Percentiles rank a stretch among this genome's conserved stretches.
Conservation (phyloP, 495 filamentous ascomycete species). For the Penicillium simplicissimum region DNA sequence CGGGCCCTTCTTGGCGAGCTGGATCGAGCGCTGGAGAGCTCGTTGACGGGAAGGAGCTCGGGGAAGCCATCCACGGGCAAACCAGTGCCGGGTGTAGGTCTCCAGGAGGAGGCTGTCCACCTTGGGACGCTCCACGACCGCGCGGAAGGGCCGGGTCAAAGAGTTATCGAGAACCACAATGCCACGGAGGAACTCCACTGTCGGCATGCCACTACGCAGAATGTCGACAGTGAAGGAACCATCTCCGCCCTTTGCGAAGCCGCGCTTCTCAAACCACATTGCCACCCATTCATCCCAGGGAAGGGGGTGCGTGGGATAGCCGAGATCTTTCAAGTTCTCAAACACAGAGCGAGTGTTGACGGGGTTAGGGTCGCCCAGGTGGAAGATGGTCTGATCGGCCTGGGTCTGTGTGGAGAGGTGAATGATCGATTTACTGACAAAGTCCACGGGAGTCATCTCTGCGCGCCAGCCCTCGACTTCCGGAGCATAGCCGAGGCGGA, state of each 20-base stretch:
- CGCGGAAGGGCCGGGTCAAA: conserved; percentile 55
- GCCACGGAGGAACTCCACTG: conserved; percentile 56
- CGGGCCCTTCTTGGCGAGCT: conserved; percentile 42
- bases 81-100: conserved; percentile 70
- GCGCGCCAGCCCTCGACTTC: conserved; percentile 67
- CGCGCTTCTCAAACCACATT: conserved; percentile 61
- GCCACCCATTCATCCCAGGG: conserved; percentile 64
- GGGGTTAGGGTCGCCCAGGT: conserved; percentile 66
- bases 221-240: conserved; percentile 57
- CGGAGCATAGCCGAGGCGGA: conserved; percentile 60
- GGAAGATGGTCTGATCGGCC: conserved; percentile 57
- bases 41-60: conserved; percentile 48
- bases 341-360: conserved; percentile 57
- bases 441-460: conserved; percentile 73
- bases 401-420: conserved; percentile 57
- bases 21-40: conserved; percentile 33
- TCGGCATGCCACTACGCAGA: conserved; percentile 62
- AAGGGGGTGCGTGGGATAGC: conserved; percentile 59
- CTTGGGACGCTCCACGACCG: conserved; percentile 57
- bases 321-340: conserved; percentile 55
- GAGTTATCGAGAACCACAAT: conserved; percentile 64
- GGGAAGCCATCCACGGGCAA: conserved; percentile 65
- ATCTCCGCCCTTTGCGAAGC: conserved; percentile 56
- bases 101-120: conserved; percentile 60
- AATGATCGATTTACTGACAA: conserved; percentile 64